Evolutionary conservation across 2,329 filamentous ascomycete genomes (phyloP).

Genomic region (Fusarium sp.): DNA sequence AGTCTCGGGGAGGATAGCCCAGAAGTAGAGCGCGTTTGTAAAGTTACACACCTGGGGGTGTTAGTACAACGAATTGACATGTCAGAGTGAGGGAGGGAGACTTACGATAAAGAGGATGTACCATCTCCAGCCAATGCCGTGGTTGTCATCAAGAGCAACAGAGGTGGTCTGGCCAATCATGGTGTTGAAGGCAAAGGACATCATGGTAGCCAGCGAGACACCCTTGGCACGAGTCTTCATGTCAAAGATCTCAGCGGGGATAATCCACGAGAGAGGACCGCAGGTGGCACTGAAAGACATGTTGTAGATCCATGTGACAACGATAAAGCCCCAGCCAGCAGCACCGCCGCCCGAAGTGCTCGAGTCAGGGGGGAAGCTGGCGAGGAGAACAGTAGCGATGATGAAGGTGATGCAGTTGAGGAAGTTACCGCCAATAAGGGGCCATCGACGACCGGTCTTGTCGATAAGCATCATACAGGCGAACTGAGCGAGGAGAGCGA

Average conservation of each 20-base stretch:
- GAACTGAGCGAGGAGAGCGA: conserved; percentile 75
- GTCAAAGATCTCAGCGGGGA: conserved; percentile 80
- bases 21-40: conserved; percentile 63
- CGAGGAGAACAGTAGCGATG: conserved; percentile 66
- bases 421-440: conserved; percentile 77
- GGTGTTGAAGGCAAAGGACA: conserved; percentile 79
- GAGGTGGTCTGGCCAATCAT: conserved; percentile 64
- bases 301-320: conserved; percentile 81
- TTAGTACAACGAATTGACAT: background rate
- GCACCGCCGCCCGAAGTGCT: conserved; percentile 49
- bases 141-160: conserved; percentile 53
- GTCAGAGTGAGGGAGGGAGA: background rate
- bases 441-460: conserved; percentile 75
- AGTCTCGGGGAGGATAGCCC: conserved; percentile 73
- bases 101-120: conserved; percentile 59
- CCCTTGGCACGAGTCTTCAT: conserved; percentile 79
- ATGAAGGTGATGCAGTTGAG: conserved; percentile 79
- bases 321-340: conserved; percentile 79
- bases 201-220: conserved; percentile 79
- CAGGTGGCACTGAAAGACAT: conserved; percentile 78
- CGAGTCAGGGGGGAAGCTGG: conserved; percentile 66
- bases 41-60: conserved; percentile 67
- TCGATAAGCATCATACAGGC: conserved; percentile 77
- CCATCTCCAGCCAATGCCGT: conserved; percentile 59
- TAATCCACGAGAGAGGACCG: conserved; percentile 71